Percentiles rank a stretch among this genome's conserved stretches.
Conservation (phyloP, 495 filamentous ascomycete genomes). For the Daldinia childiae region DNA sequence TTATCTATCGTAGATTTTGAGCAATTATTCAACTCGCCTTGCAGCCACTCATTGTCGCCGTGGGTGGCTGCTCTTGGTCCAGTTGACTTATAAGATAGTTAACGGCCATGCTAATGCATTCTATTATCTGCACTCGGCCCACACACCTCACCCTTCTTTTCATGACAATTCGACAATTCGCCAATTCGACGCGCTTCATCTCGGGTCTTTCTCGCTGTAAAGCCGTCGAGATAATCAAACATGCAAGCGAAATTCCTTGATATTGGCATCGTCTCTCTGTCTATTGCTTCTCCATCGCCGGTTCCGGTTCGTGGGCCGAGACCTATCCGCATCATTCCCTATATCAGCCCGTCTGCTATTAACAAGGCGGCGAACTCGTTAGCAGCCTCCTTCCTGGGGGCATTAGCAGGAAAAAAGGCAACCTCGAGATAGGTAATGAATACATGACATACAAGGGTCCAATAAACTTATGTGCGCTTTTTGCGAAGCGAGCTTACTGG, state of each 20-base stretch:
- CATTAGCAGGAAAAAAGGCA: slow-evolving; percentile 6
- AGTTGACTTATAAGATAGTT: slow-evolving; percentile 21
- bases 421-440: slow-evolving; percentile 35
- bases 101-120: slow-evolving; percentile 31
- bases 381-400: slow-evolving; percentile 14
- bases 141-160: slow-evolving; percentile 28
- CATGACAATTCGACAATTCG: slow-evolving; percentile 37
- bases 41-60: slow-evolving; percentile 18
- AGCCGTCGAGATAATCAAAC: slow-evolving; percentile 30
- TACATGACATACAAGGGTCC: slow-evolving; percentile 36
- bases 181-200: slow-evolving; percentile 39
- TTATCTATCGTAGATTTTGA: slow-evolving; percentile 16
- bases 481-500: slow-evolving; percentile 60
- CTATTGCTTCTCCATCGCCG: slow-evolving; percentile 43
- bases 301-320: slow-evolving; percentile 43
- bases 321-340: slow-evolving; percentile 37
- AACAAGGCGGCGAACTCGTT: slow-evolving; percentile 39
- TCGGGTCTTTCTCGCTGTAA: slow-evolving; percentile 42
- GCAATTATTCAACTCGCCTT: slow-evolving; percentile 4
- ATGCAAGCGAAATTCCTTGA: slow-evolving; percentile 45
- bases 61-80: slow-evolving; percentile 3
- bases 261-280: slow-evolving; percentile 45
- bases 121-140: slow-evolving; percentile 39
- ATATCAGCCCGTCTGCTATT: slow-evolving; percentile 40
- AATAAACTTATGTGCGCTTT: slow-evolving; percentile 49